Evolutionary conservation across 2,329 filamentous ascomycete genomes (phyloP), one percentile per base, ranked within the genome.

Genomic region (Aspergillus sp.): DNA sequence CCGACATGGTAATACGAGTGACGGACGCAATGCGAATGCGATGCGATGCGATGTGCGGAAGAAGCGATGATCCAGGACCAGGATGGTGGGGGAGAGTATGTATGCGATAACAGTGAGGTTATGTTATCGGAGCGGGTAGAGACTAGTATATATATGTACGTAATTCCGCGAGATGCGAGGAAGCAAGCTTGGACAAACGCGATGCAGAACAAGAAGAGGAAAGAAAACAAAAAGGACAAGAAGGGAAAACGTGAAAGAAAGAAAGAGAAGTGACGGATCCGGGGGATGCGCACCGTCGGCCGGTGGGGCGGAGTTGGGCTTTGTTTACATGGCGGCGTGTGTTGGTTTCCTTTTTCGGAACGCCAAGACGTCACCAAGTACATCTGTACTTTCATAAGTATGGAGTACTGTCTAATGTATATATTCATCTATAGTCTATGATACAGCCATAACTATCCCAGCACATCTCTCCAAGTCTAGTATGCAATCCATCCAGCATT

Each of bases 11-110:
- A 1, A 37, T 37, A 19, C 7, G n/a, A 37, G 17, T 6, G 33
- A 37, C n/a, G 33, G 33, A 37, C n/a, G 33, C 33, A 19, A 7
- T 17, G 33, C 13, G 82, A 83, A 87, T 87, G 33, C 13, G 33
- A 39, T 19, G 15, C 17, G 17, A 39, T 39, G 37, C 9, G 37
- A 20, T 13, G 17, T 20, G 60, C 65, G 78, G 60, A 59, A 33
- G n/a, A 19, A 22, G 13, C 12, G 20, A 20, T 19, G 39, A 41
- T 41, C 6, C 39, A 41, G 38, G 15, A 9, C 33, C 33, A 37
- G 33, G 13, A 37, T 37, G n/a, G 33, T 30, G 37, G 42, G 42
- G 41, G 35, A 22, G 37, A 22, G 37, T 48, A 12, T 27, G 41
- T 30, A 30, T 30, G 25, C 25, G 25, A 30, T 30, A 30, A 30